These are phyloP conservation scores for Phytopythium ostracodes DNA, from an alignment of 352 stramenopile species.

Conservation along the genomic window DNA sequence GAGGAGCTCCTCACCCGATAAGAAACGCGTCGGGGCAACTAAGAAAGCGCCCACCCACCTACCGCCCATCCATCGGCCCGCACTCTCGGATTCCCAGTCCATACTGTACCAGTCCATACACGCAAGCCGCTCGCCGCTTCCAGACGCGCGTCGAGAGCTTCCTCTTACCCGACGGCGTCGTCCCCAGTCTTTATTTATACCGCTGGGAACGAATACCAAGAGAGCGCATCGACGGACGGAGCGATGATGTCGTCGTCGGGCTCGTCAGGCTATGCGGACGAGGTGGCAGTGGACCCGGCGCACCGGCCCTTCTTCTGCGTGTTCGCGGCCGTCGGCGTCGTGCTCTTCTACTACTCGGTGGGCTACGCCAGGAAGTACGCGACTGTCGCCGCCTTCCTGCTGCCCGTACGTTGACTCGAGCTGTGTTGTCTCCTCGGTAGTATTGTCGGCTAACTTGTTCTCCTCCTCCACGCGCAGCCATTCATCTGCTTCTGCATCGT, in stretches of 20 bases:
- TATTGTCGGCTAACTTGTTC: too few species aligned
- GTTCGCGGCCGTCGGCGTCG: conserved; percentile 46
- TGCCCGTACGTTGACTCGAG: conserved; percentile 55
- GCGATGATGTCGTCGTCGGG: conserved; percentile 10
- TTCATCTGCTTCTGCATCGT: conserved; percentile 78
- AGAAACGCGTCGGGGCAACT: not conserved
- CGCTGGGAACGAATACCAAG: too few species aligned
- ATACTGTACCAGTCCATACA: too few species aligned
- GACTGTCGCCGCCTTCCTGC: conserved; percentile 65
- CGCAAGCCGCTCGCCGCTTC: too few species aligned
- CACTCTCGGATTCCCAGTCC: too few species aligned
- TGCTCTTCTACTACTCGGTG: conserved; percentile 73
- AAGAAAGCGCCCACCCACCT: too few species aligned
- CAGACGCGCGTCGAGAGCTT: not conserved
- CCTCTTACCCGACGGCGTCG: not conserved
- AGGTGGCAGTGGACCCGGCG: conserved; percentile 41
- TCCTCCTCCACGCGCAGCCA: conserved; percentile 27
- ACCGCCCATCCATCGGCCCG: too few species aligned
- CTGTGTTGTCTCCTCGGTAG: too few species aligned
- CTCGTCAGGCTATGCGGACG: conserved; percentile 14
- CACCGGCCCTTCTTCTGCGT: conserved; percentile 71
- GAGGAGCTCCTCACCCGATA: not conserved
- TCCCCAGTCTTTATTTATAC: not conserved
- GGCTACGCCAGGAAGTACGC: conserved; percentile 76
- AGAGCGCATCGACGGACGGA: not conserved